Evolutionary conservation across 768 basidiomycete genomes (phyloP).

Genomic region (Panellus pusillus): DNA sequence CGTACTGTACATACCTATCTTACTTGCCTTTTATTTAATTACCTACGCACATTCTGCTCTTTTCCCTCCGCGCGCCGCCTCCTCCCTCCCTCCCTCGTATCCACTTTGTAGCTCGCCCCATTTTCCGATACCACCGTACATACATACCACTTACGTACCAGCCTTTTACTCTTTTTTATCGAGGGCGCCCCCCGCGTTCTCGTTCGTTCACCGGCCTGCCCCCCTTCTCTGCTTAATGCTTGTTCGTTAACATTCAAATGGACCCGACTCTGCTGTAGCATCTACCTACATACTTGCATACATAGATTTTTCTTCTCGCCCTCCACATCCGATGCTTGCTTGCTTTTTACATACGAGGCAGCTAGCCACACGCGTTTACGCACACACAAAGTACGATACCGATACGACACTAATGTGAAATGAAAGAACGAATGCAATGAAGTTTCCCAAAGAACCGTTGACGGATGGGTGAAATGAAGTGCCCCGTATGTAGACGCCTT

Average conservation of each 20-base stretch:
- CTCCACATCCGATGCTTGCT: not conserved
- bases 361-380: too few relatives aligned
- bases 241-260: not conserved
- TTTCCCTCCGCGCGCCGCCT: constrained; percentile 17
- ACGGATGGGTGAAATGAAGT: too few relatives aligned
- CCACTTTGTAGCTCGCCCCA: constrained; percentile 20
- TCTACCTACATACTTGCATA: constrained; percentile 13
- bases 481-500: too few relatives aligned
- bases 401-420: constrained; percentile 2
- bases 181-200: constrained; percentile 15
- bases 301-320: constrained; percentile 1
- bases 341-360: constrained; percentile 8
- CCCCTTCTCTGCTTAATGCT: not conserved
- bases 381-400: constrained; percentile 14
- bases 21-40: constrained; percentile 15
- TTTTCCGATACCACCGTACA: constrained; percentile 16
- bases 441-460: not conserved
- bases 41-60: constrained; percentile 12
- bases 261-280: constrained; percentile 20
- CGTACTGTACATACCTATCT: constrained; percentile 16
- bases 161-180: constrained; percentile 21
- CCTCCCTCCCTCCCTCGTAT: constrained; percentile 12
- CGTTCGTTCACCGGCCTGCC: constrained; percentile 11
- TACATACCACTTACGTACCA: constrained; percentile 18
- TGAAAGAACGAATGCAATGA: not conserved